phyloP scores from a whole-genome alignment of 371 early-diverging fungal species.

The Cokeromyces recurvatus region DNA sequence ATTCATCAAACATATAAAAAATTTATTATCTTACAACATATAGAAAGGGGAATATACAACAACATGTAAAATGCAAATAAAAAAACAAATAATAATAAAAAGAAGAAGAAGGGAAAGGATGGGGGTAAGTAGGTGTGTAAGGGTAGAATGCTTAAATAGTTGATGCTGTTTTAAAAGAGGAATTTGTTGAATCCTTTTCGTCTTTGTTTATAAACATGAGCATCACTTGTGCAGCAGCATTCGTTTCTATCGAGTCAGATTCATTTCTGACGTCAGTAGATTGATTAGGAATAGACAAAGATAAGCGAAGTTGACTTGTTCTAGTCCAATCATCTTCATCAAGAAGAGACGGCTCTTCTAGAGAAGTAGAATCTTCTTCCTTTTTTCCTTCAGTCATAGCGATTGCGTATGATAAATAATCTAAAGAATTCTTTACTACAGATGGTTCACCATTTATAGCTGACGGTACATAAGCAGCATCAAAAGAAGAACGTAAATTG shows the following conservation, averaged over 20 bases:
- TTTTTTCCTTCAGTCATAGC: constrained; percentile 24
- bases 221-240: constrained; percentile 34
- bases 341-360: constrained; percentile 46
- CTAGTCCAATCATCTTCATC: constrained; percentile 36
- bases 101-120: too few relatives aligned
- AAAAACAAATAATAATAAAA: too few relatives aligned
- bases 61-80: too few relatives aligned
- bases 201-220: constrained; percentile 30
- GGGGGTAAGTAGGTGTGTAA: background rate
- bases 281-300: constrained; percentile 2
- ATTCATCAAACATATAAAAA: too few relatives aligned
- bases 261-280: too few relatives aligned
- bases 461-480: constrained; percentile 2
- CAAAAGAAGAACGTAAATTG: constrained; percentile 4
- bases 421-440: constrained; percentile 19
- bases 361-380: constrained; percentile 12
- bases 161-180: background rate
- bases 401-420: constrained; percentile 37
- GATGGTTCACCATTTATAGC: constrained; percentile 6
- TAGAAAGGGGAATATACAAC: too few relatives aligned
- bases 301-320: constrained; percentile 9
- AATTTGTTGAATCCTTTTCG: too few relatives aligned
- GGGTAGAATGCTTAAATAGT: too few relatives aligned
- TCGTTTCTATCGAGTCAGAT: constrained; percentile 13
- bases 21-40: too few relatives aligned